Percentiles rank a stretch among this genome's conserved stretches.
phyloP scores from a whole-genome alignment of 225 moss, liverwort and hornwort genomes.

The Physcomitrium patens region DNA sequence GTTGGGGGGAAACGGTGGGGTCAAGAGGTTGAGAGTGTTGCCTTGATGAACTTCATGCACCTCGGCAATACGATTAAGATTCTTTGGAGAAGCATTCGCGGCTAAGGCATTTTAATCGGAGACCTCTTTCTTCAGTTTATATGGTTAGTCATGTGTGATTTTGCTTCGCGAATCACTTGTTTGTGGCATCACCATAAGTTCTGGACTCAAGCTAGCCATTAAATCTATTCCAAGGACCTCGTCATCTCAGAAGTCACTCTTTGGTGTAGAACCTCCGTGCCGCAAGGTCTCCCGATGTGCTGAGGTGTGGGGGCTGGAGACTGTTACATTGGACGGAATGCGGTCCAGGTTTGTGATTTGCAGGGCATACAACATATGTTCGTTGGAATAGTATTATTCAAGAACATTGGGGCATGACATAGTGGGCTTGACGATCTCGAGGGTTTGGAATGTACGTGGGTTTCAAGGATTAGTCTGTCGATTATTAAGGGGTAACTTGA shows the following conservation, averaged over 20 bases:
- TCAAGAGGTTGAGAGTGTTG: constrained; percentile 23
- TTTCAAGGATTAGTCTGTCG: constrained; percentile 35
- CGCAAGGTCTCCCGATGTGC: constrained; percentile 35
- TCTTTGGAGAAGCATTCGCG: background rate
- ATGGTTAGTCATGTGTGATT: constrained; percentile 6
- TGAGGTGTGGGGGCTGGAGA: constrained; percentile 39
- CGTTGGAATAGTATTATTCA: constrained; percentile 28
- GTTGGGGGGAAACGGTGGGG: constrained; percentile 22
- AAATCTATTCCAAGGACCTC: constrained; percentile 30
- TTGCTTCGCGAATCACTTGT: constrained; percentile 25
- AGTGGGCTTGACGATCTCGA: constrained; percentile 20
- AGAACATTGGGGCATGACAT: constrained; percentile 33
- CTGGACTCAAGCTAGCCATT: constrained; percentile 44
- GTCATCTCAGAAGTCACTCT: constrained; percentile 26
- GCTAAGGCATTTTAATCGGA: background rate
- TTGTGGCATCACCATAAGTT: constrained; percentile 34
- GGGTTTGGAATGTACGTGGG: constrained; percentile 35
- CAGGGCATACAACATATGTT: constrained; percentile 30
- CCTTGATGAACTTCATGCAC: constrained; percentile 1
- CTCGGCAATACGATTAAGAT: background rate
- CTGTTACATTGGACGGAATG: constrained; percentile 30
- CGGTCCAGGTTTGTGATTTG: constrained; percentile 25
- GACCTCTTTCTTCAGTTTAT: background rate
- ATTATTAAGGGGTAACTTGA: constrained; percentile 32
- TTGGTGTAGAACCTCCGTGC: constrained; percentile 30